Conservation (phyloP, 768 basidiomycete species). For the Suillus tomentosus region DNA sequence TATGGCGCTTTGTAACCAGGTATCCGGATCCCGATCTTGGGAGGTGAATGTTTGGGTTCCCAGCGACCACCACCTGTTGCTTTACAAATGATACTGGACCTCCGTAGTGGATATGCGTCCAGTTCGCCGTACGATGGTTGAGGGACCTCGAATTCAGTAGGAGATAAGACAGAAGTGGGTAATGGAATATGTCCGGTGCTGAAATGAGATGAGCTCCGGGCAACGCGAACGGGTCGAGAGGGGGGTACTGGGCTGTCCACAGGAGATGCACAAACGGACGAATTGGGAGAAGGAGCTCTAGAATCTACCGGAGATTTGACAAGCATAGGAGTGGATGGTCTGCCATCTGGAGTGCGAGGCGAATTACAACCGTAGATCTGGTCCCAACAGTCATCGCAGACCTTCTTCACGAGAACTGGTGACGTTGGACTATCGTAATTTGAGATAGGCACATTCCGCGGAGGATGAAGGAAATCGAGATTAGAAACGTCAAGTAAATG, state of each 20-base stretch:
- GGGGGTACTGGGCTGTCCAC: constrained; percentile 28
- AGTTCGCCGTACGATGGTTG: constrained; percentile 68
- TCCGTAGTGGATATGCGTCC: constrained; percentile 71
- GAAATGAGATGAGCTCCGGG: constrained; percentile 32
- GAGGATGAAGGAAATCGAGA: constrained; percentile 71
- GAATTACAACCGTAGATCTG: constrained; percentile 63
- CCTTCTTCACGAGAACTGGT: constrained; percentile 58
- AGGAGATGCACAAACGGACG: constrained; percentile 37
- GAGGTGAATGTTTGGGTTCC: constrained; percentile 62
- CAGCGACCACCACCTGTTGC: constrained; percentile 80
- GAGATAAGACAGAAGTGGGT: constrained; percentile 24
- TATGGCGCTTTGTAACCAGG: constrained; percentile 69
- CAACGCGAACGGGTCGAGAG: constrained; percentile 21
- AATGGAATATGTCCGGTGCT: constrained; percentile 29
- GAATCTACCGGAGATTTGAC: constrained; percentile 34
- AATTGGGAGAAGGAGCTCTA: constrained; percentile 34
- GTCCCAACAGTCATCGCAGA: constrained; percentile 78
- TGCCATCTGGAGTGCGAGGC: constrained; percentile 41
- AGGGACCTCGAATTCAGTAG: constrained; percentile 31
- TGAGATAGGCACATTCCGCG: constrained; percentile 62
- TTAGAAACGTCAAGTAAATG: constrained; percentile 72
- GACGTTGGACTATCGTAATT: constrained; percentile 59
- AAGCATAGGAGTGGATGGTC: constrained; percentile 41
- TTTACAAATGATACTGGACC: constrained; percentile 71
- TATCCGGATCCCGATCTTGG: constrained; percentile 47